phyloP scores from a whole-genome alignment of 305 asterid genomes.

The Coffea humblotiana region DNA sequence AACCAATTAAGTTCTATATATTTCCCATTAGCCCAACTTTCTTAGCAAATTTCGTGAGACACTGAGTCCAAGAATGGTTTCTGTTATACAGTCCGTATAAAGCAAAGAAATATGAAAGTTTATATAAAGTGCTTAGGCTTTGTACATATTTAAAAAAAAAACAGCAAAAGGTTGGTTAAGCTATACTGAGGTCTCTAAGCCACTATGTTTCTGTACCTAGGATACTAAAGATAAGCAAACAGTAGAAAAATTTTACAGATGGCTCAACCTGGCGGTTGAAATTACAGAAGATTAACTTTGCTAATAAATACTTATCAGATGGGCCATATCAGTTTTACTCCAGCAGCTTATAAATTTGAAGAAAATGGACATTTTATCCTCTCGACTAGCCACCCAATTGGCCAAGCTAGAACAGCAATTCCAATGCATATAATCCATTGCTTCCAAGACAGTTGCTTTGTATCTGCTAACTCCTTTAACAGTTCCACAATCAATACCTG shows the following conservation, averaged over 20 bases:
- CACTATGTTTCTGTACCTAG: not conserved
- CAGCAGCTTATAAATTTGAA: not conserved
- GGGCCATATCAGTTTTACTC: not conserved
- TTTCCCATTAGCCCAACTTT: too few species aligned
- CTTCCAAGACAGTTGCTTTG: conserved; percentile 36
- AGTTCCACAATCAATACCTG: conserved; percentile 36
- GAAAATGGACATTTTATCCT: conserved; percentile 18
- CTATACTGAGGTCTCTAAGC: not conserved
- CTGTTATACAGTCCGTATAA: not conserved
- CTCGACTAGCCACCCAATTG: conserved; percentile 27
- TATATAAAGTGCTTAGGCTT: too few species aligned
- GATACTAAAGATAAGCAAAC: not conserved
- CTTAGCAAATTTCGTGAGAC: too few species aligned
- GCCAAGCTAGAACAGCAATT: conserved; percentile 28
- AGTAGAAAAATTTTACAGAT: not conserved
- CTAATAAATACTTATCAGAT: not conserved
- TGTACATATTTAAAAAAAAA: too few species aligned
- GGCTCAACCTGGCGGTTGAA: not conserved
- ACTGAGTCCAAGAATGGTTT: not conserved
- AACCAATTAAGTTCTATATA: too few species aligned
- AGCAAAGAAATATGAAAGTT: not conserved
- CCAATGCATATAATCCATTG: conserved; percentile 36
- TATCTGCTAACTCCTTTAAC: conserved; percentile 31
- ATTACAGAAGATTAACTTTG: not conserved
- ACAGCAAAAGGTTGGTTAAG: not conserved